These are phyloP conservation scores for Entomortierella lignicola DNA, from an alignment of 192 early-diverging fungal species.

Conservation along the genomic window DNA sequence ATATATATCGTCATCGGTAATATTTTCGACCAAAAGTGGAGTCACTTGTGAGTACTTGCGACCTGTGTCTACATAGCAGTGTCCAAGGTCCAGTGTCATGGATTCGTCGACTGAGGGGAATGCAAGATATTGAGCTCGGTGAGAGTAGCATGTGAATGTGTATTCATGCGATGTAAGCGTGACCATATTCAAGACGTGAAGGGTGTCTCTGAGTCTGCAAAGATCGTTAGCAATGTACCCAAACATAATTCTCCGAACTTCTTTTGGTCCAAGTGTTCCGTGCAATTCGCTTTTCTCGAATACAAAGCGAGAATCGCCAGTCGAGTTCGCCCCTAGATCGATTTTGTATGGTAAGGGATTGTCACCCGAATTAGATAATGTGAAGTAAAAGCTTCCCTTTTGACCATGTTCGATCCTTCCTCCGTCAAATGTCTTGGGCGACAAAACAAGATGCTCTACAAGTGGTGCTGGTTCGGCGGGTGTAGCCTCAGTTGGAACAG, in stretches of 20 bases:
- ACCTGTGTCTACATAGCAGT: constrained; percentile 82
- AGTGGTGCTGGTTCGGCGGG: not conserved
- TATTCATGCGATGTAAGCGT: constrained; percentile 53
- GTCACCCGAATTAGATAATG: constrained; percentile 56
- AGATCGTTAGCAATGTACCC: constrained; percentile 56
- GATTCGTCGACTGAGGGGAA: constrained; percentile 73
- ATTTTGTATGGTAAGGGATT: constrained; percentile 49
- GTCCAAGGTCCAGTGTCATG: constrained; percentile 76
- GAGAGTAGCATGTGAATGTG: constrained; percentile 64
- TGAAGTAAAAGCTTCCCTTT: constrained; percentile 63
- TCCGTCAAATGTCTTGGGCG: constrained; percentile 60
- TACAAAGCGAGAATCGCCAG: constrained; percentile 20
- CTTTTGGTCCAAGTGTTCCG: constrained; percentile 61
- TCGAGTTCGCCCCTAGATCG: not conserved
- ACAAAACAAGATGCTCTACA: constrained; percentile 51
- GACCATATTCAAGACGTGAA: constrained; percentile 56
- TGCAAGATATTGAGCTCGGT: constrained; percentile 65
- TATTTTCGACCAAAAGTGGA: constrained; percentile 76
- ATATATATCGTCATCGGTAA: constrained; percentile 71
- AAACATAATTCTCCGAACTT: constrained; percentile 70
- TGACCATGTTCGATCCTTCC: constrained; percentile 64
- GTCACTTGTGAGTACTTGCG: constrained; percentile 81
- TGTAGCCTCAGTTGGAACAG: not conserved
- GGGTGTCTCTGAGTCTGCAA: constrained; percentile 66
- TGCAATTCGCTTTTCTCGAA: constrained; percentile 28